Evolutionary conservation across 2,329 filamentous ascomycete species (phyloP), one percentile per base, ranked within the genome.

Genomic region (Ascocoryne sarcoides): DNA sequence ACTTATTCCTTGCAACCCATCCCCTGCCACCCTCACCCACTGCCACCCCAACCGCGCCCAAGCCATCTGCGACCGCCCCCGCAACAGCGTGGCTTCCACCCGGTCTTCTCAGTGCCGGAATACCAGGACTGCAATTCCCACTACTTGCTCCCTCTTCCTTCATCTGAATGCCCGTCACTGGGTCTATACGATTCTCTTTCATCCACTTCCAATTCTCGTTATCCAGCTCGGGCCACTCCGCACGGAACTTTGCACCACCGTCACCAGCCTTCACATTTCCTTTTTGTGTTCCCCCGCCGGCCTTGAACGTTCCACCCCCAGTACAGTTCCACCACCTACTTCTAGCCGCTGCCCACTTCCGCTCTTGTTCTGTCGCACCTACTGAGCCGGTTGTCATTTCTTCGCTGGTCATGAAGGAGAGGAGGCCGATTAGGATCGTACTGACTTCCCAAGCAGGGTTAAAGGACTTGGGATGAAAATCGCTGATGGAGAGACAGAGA

Each of bases 371-470:
- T 0, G 77, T 82, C 14, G 81, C 85, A 4, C 82, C 81, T 20
- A 98, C 77, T 20, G 82, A 89, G 2, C 92, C 92, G 0, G 92
- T 96, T 0, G 92, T 98, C 84, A 96, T 95, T 67, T 98, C 92
- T 59, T 98, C 90, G 50, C 85, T 87, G 2, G 90, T 96, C 92
- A 98, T 98, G 65, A 98, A 98, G 29, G 84, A 93, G 47, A 96
- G 70, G 19, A 98, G 75, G 8, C 92, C 92, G 40, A 94, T 93
- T 12, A 98, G 69, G 49, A 98, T 98, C 0, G 92, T 98, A 40
- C 84, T 90, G 5, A 98, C 92, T 59, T 95, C 90, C 92, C 92
- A 98, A 1, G 92, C 89, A 2, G 92, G 92, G 61, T 98, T 98
- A 70, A 96, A 98, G 19, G 84, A 90, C 63, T 94, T 94, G 3